Evolutionary conservation across 2,329 filamentous ascomycete species (phyloP).

Genomic region (Phaeosphaeria sp.): DNA sequence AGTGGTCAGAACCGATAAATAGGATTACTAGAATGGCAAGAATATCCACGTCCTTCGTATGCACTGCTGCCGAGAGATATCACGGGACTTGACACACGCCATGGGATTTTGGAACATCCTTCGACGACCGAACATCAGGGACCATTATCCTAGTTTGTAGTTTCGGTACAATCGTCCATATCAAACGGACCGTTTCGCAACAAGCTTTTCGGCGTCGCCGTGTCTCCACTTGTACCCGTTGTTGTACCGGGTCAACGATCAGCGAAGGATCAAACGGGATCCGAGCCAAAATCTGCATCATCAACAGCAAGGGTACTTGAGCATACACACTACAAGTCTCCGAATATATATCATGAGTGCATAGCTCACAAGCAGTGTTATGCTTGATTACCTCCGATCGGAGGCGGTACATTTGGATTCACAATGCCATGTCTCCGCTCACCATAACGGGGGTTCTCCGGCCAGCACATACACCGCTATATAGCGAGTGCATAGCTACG

Average conservation of each 20-base stretch:
- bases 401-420: not conserved
- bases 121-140: not conserved
- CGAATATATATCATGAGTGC: not conserved
- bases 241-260: not conserved
- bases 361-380: not conserved
- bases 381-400: not conserved
- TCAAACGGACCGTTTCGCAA: not conserved
- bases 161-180: not conserved
- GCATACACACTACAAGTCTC: not conserved
- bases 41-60: not conserved
- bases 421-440: not conserved
- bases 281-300: not conserved
- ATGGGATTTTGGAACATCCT: too few relatives aligned
- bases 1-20: not conserved
- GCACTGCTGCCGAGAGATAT: not conserved
- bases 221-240: conserved; percentile 8
- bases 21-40: not conserved
- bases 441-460: not conserved
- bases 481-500: not conserved
- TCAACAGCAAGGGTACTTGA: not conserved
- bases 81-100: not conserved
- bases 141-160: not conserved
- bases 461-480: not conserved
- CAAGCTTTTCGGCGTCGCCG: conserved; percentile 7
- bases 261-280: not conserved